Evolutionary conservation across 768 basidiomycete genomes (phyloP), one percentile per base, ranked within the genome.

Genomic region (Macrolepiota albuminosa): DNA sequence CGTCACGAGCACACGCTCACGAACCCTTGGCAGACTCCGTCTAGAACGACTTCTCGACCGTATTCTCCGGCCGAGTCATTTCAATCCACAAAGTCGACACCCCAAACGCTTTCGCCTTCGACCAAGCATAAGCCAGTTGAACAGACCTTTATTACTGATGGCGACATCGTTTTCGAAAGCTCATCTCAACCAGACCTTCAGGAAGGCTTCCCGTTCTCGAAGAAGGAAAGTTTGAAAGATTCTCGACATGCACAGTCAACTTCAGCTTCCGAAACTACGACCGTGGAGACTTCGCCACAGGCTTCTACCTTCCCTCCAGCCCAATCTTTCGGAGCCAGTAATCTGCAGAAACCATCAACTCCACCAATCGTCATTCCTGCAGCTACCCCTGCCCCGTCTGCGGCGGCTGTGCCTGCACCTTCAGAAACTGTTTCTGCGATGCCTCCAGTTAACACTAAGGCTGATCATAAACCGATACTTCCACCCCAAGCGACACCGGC

Each of bases 111-210:
- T 39, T 39, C 50, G 10, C 43, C 33, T 36, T 33, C 50, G n/a
- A 11, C 33, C 24, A 36, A 50, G 48, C 24, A 50, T n/a, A 45
- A 34, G 43, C 16, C 50, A 59, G 42, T 58, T 16, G 57, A 64
- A 31, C 57, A 59, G n/a, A 58, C 61, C n/a, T 43, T 61, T 14
- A 50, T 64, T 8, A 64, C 66, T 16, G 54, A 61, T 46, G 64
- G 62, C 31, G 49, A 65, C 18, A 55, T 40, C 26, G 26, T 63
- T n/a, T 63, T 63, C 42, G 51, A 60, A 48, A 59, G 64, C 13
- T 61, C 66, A 24, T 56, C 58, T 34, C 60, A 57, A 47, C 64
- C 62, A 26, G 64, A 21, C 40, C 59, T 63, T 43, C 66, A 62
- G 1, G 51, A 60, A 39, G 64, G 64, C 7, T 67, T 67, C 46